These are phyloP conservation scores for Myxozyma monticola DNA, from an alignment of 805 yeast genomes.

Conservation along the genomic window DNA sequence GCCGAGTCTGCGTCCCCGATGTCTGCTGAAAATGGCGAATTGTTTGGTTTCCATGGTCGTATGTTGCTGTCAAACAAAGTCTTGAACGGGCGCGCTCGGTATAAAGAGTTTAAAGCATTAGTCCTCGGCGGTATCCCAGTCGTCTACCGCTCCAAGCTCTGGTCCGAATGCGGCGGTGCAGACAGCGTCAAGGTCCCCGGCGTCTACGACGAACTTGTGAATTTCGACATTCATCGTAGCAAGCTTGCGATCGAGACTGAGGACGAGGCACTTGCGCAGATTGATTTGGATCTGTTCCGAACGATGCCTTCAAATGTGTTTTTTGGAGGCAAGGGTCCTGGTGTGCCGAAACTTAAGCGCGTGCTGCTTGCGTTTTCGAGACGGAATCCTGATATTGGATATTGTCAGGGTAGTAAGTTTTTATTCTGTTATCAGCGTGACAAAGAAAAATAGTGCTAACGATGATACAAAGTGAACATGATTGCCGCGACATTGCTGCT, in stretches of 20 bases:
- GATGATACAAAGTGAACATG: constrained; percentile 48
- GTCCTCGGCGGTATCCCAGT: constrained; percentile 52
- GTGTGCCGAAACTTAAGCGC: constrained; percentile 48
- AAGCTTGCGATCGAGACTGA: constrained; percentile 22
- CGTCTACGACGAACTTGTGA: constrained; percentile 43
- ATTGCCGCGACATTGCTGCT: constrained; percentile 54
- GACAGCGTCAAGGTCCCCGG: constrained; percentile 48
- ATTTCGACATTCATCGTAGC: constrained; percentile 21
- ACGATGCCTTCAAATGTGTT: constrained; percentile 57
- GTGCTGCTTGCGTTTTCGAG: constrained; percentile 53
- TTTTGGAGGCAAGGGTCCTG: constrained; percentile 57
- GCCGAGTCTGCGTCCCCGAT: constrained; percentile 32
- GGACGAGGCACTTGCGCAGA: constrained; percentile 48
- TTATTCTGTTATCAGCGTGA: neutral
- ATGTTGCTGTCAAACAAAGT: constrained; percentile 35
- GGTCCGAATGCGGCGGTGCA: constrained; percentile 59
- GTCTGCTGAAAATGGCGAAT: constrained; percentile 37
- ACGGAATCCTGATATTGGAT: constrained; percentile 52
- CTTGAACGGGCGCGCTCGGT: constrained; percentile 25
- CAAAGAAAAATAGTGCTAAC: neutral
- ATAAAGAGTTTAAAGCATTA: constrained; percentile 41
- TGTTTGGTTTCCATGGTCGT: constrained; percentile 46
- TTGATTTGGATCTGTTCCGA: constrained; percentile 54
- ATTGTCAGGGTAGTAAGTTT: constrained; percentile 51
- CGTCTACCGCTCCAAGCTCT: constrained; percentile 48